phyloP scores from a whole-genome alignment of 805 yeast species.

The Nakazawaea laoshanensis region DNA sequence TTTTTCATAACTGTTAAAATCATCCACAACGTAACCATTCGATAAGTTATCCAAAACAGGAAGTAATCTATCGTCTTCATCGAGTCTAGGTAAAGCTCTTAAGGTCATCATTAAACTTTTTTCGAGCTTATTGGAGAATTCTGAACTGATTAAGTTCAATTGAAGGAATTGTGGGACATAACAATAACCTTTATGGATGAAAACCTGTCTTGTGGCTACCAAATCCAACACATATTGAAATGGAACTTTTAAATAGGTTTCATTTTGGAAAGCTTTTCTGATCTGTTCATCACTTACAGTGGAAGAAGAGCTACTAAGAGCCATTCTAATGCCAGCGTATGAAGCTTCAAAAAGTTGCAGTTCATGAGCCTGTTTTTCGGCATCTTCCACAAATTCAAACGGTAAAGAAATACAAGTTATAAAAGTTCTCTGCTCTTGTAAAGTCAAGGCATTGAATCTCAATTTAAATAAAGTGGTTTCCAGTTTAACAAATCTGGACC shows the following conservation, averaged over 20 bases:
- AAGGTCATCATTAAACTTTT: conserved; percentile 57
- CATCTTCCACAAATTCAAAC: conserved; percentile 58
- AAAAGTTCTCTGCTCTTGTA: conserved; percentile 62
- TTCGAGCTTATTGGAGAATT: conserved; percentile 48
- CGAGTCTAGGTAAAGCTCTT: conserved; percentile 72
- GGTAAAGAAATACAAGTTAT: conserved; percentile 58
- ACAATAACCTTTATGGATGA: conserved; percentile 61
- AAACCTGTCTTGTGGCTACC: conserved; percentile 65
- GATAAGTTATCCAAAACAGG: conserved; percentile 80
- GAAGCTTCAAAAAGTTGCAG: conserved; percentile 49
- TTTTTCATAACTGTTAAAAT: conserved; percentile 18
- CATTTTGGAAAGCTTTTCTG: conserved; percentile 43
- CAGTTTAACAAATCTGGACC: conserved; percentile 69
- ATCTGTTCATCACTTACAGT: conserved; percentile 41
- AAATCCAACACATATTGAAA: conserved; percentile 80
- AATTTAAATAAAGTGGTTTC: conserved; percentile 71
- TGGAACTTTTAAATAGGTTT: conserved; percentile 74
- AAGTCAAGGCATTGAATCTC: conserved; percentile 57
- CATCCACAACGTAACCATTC: conserved; percentile 55
- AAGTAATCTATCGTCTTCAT: conserved; percentile 83
- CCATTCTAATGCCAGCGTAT: conserved; percentile 29
- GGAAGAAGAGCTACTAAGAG: conserved; percentile 20
- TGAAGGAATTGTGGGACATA: conserved; percentile 82
- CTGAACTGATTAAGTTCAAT: conserved; percentile 57
- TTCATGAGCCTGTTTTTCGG: conserved; percentile 47